Evolutionary conservation across 1,139 yeast species (phyloP).

Genomic region (Hyphopichia burtonii): DNA sequence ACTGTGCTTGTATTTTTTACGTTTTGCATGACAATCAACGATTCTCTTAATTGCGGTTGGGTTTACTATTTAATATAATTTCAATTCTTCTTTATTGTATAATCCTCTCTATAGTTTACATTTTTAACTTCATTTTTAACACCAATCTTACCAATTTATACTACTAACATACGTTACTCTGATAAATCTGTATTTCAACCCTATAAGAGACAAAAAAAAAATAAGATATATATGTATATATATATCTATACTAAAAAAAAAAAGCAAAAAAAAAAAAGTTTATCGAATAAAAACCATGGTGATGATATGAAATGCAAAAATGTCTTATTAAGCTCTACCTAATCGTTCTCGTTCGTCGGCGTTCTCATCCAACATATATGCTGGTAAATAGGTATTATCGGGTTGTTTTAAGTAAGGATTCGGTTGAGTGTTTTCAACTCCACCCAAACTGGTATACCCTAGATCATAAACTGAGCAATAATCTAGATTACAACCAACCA

Average conservation of each 20-base stretch:
- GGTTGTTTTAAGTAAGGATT: constrained; percentile 56
- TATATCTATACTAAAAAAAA: too few species aligned
- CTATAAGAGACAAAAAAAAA: too few species aligned
- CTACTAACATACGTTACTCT: too few species aligned
- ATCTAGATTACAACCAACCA: constrained; percentile 46
- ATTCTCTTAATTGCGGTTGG: neutral
- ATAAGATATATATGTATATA: too few species aligned
- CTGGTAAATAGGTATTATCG: constrained; percentile 52
- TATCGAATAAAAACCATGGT: too few species aligned
- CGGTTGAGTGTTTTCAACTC: constrained; percentile 59
- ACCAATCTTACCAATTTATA: constrained; percentile 4
- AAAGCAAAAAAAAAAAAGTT: too few species aligned
- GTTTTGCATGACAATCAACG: neutral
- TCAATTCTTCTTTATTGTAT: constrained; percentile 1
- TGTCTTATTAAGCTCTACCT: constrained; percentile 16
- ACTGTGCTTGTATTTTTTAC: neutral
- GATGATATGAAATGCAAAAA: too few species aligned
- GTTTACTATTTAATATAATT: constrained; percentile 1
- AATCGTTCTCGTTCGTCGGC: constrained; percentile 55
- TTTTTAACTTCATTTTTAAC: constrained; percentile 2
- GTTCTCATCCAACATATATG: constrained; percentile 60
- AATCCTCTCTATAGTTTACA: constrained; percentile 2
- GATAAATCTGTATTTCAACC: too few species aligned
- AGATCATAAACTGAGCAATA: constrained; percentile 72
- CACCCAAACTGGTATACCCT: constrained; percentile 86